A percentile compares a stretch with the other conserved stretches of the same genome.
These are phyloP conservation scores for Colletotrichum salicis DNA, from an alignment of 2,329 filamentous ascomycete species.

Conservation along the genomic window DNA sequence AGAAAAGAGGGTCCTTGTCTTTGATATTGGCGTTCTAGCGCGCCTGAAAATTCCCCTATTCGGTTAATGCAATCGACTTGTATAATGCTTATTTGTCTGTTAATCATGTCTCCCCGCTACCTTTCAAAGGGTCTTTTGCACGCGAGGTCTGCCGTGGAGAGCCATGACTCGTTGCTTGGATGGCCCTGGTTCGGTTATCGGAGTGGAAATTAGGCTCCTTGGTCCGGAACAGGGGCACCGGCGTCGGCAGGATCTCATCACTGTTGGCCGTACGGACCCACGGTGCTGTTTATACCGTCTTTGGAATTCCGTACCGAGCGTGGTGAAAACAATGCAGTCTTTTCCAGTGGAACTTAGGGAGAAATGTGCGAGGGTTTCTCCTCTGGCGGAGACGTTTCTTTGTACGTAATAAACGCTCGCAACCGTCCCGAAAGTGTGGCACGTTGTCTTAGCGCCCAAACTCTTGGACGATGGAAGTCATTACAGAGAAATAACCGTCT, in stretches of 20 bases:
- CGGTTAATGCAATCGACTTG: neutral
- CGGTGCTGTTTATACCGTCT: neutral
- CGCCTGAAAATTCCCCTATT: slow-evolving; percentile 10
- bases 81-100: neutral
- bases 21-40: slow-evolving; percentile 1
- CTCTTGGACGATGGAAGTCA: neutral
- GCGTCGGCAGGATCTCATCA: neutral
- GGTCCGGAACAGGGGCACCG: neutral
- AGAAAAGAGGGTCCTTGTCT: neutral
- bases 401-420: slow-evolving; percentile 14
- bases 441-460: neutral
- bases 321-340: too few species aligned
- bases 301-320: neutral
- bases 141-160: neutral
- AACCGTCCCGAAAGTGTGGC: neutral
- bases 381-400: too few species aligned
- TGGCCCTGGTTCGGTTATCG: neutral
- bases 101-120: neutral
- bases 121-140: neutral
- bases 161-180: slow-evolving; percentile 11
- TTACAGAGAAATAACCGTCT: too few species aligned
- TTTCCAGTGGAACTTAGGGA: neutral
- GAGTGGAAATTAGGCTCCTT: neutral
- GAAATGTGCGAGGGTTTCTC: neutral
- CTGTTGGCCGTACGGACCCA: neutral